Evolutionary conservation across 2,329 filamentous ascomycete species (phyloP), one percentile per base, ranked within the genome.

Genomic region (Xenoacremonium recifei): DNA sequence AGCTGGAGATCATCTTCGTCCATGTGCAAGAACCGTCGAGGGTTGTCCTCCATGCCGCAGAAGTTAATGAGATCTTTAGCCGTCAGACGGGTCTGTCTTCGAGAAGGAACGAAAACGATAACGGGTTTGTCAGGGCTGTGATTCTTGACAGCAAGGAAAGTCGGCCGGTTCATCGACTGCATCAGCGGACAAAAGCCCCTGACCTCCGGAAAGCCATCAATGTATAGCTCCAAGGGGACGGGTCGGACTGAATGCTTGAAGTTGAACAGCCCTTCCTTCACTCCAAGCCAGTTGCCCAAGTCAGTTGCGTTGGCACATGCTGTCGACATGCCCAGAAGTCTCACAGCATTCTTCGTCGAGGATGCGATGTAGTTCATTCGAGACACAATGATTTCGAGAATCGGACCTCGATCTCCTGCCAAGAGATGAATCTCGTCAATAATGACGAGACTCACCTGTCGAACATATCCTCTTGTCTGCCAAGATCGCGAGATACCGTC

Each of bases 341-440:
- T 81, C 17, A 99, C 92, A 1, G 89, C 82, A 38, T 85, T 89
- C 59, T 95, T 90, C 30, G 89, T 95, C 48, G 95, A 90, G 3
- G 91, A 88, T 2, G 92, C 93, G 57, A 99, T 99, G 64, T 97
- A 99, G 64, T 99, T 99, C 95, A 99, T 97, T 63, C 82, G 79
- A 25, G 82, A 85, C 12, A 85, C 95, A 50, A 99, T 99, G 56
- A 99, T 99, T 68, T 99, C 93, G 37, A 99, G 74, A 77, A 99
- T 99, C 2, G 95, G 95, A 17, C 92, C 93, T 66, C 93, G 86
- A 59, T 99, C 93, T 46, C 93, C 90, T 20, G 93, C 95, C n/a
- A 99, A 78, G 20, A 99, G 72, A 67, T 99, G 93, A 44, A 99
- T 99, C 69, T 99, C 93, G 59, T 99, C 93, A 53, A 99, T 99